Evolutionary conservation across 805 yeast genomes (phyloP).

Genomic region (Martiniozyma abietophila): DNA sequence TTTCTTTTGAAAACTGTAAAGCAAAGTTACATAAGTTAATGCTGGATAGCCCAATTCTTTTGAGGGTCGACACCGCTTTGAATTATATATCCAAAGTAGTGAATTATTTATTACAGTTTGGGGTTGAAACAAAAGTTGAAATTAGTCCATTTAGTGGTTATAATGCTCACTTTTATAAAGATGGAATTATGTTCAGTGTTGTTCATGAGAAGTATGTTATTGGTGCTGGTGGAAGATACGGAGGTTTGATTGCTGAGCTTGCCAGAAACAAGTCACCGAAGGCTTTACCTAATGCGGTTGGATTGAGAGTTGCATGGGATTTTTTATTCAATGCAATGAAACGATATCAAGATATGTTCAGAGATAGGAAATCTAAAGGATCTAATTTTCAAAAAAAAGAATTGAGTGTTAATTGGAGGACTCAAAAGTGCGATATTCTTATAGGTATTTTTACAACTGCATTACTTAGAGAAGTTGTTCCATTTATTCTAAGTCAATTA

Average conservation of each 20-base stretch:
- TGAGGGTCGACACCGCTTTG: constrained; percentile 54
- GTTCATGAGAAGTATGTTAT: constrained; percentile 56
- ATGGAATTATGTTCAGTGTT: constrained; percentile 85
- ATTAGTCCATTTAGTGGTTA: constrained; percentile 80
- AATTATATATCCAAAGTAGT: constrained; percentile 53
- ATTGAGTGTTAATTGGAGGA: constrained; percentile 31
- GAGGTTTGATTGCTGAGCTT: constrained; percentile 55
- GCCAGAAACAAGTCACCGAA: constrained; percentile 36
- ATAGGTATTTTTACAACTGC: constrained; percentile 59
- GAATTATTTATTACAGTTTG: constrained; percentile 44
- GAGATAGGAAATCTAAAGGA: constrained; percentile 13
- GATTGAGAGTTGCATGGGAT: constrained; percentile 77
- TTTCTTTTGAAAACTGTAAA: constrained; percentile 57
- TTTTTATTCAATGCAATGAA: constrained; percentile 45
- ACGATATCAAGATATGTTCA: constrained; percentile 33
- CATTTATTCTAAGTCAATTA: constrained; percentile 49
- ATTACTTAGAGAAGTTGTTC: constrained; percentile 49
- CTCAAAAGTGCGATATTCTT: constrained; percentile 71
- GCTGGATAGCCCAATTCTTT: constrained; percentile 61
- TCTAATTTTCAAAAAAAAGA: constrained; percentile 29
- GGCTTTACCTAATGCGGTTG: constrained; percentile 57
- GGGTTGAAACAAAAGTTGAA: constrained; percentile 38
- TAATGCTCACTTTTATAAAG: constrained; percentile 67
- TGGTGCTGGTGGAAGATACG: constrained; percentile 95
- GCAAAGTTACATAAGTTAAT: constrained; percentile 56